A percentile compares a stretch with the other conserved stretches of the same genome.
phyloP scores from a whole-genome alignment of 108 stramenopile species.

The Nitzschia sp. region DNA sequence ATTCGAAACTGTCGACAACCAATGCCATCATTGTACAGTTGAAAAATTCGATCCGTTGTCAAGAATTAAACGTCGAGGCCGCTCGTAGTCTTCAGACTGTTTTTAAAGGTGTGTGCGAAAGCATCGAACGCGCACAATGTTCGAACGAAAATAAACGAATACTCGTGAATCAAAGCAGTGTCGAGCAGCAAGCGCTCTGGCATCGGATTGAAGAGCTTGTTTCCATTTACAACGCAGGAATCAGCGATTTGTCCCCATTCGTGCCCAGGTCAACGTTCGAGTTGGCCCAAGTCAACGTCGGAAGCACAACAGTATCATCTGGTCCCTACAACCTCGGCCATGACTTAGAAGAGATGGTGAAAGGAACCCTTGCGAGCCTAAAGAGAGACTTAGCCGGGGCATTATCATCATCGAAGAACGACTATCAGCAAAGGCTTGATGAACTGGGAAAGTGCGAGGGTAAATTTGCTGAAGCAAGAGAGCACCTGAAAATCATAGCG shows the following conservation, averaged over 20 bases:
- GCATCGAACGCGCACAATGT: slow-evolving; percentile 46
- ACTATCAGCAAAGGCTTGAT: slow-evolving; percentile 62
- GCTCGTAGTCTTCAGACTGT: slow-evolving; percentile 71
- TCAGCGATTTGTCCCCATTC: slow-evolving; percentile 53
- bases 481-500: slow-evolving; percentile 54
- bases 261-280: slow-evolving; percentile 43
- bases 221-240: slow-evolving; percentile 55
- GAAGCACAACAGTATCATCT: slow-evolving; percentile 27
- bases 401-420: slow-evolving; percentile 30
- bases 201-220: slow-evolving; percentile 53
- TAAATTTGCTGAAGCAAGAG: slow-evolving; percentile 44
- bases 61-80: slow-evolving; percentile 74
- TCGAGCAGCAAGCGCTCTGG: slow-evolving; percentile 41
- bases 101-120: slow-evolving; percentile 64
- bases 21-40: slow-evolving; percentile 43
- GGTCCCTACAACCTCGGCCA: slow-evolving; percentile 46
- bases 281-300: slow-evolving; percentile 41
- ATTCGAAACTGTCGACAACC: slow-evolving; percentile 45
- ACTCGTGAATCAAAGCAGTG: slow-evolving; percentile 38
- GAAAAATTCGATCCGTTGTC: slow-evolving; percentile 47
- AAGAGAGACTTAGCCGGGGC: slow-evolving; percentile 35
- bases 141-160: slow-evolving; percentile 46
- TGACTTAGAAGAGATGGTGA: slow-evolving; percentile 45
- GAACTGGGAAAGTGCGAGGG: slow-evolving; percentile 47
- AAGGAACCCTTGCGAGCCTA: slow-evolving; percentile 37